Evolutionary conservation across 2,329 filamentous ascomycete species (phyloP).

Genomic region (Akanthomyces muscarius): DNA sequence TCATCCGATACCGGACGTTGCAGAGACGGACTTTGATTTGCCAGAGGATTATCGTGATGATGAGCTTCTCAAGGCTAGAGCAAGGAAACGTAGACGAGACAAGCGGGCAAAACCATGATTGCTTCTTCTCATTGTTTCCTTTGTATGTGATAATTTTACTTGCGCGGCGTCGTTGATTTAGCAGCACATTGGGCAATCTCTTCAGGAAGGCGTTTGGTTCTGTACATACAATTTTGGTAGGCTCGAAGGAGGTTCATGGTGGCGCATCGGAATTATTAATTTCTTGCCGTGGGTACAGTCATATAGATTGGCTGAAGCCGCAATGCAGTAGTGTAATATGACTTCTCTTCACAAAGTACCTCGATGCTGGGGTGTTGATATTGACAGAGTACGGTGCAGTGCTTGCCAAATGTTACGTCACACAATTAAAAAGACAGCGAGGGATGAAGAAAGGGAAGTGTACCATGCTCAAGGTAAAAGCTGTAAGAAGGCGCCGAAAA

Average conservation of each 20-base stretch:
- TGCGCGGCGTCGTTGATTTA: slow-evolving; percentile 3
- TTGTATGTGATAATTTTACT: not conserved
- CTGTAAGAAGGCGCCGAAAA: not conserved
- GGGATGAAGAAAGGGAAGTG: not conserved
- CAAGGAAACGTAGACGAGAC: slow-evolving; percentile 58
- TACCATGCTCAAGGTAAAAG: not conserved
- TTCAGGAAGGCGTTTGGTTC: slow-evolving; percentile 13
- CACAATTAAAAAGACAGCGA: not conserved
- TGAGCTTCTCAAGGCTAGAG: slow-evolving; percentile 54
- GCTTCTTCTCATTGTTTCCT: slow-evolving; percentile 16
- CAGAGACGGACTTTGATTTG: slow-evolving; percentile 68
- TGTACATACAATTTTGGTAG: slow-evolving; percentile 7
- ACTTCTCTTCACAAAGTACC: not conserved
- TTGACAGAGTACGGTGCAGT: not conserved
- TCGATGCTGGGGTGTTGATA: not conserved
- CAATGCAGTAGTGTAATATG: not conserved
- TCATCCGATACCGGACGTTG: slow-evolving; percentile 68
- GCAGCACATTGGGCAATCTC: not conserved
- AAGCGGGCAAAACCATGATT: slow-evolving; percentile 46
- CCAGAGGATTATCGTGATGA: slow-evolving; percentile 61
- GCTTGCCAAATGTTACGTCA: not conserved
- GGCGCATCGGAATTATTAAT: slow-evolving; percentile 9
- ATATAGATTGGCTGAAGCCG: not conserved
- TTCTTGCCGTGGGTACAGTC: not conserved
- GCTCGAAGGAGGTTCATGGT: not conserved